Conservation (phyloP, 768 basidiomycete genomes). For the Pleurotus ostreatus region DNA sequence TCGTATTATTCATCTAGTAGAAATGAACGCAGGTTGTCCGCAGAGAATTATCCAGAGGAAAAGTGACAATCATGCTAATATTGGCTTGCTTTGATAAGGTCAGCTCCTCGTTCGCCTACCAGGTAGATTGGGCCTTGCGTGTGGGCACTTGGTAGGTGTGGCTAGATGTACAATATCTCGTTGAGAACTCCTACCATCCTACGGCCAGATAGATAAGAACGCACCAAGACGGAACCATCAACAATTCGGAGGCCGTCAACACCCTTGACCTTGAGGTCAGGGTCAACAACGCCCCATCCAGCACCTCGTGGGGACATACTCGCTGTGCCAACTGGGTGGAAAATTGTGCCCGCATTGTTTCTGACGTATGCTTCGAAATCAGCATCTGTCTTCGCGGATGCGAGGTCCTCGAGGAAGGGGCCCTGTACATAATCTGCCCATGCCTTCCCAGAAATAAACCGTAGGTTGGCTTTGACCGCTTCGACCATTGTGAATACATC, state of each 20-base stretch:
- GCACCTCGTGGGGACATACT: conserved; percentile 27
- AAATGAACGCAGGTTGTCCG: no score
- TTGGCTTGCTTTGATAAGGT: not conserved
- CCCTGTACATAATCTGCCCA: conserved; percentile 23
- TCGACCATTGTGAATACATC: conserved; percentile 24
- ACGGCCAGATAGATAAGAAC: not conserved
- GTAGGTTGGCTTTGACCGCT: conserved; percentile 20
- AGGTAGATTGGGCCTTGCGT: not conserved
- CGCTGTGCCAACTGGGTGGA: conserved; percentile 31
- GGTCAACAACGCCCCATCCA: conserved; percentile 30
- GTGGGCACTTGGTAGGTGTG: not conserved
- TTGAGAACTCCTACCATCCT: not conserved
- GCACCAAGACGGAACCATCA: not conserved
- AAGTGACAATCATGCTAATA: not conserved
- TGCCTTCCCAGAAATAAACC: conserved; percentile 20
- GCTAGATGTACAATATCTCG: not conserved
- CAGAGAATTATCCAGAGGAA: no score
- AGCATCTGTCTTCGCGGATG: conserved; percentile 23
- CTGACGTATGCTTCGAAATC: conserved; percentile 25
- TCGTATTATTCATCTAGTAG: no score
- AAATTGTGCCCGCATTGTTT: conserved; percentile 17
- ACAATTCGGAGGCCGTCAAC: not conserved
- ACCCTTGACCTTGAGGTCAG: conserved; percentile 32
- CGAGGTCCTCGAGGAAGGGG: conserved; percentile 13
- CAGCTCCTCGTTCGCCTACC: not conserved